Evolutionary conservation across 2,329 filamentous ascomycete species (phyloP).

Genomic region (Tolypocladium pustulatum): DNA sequence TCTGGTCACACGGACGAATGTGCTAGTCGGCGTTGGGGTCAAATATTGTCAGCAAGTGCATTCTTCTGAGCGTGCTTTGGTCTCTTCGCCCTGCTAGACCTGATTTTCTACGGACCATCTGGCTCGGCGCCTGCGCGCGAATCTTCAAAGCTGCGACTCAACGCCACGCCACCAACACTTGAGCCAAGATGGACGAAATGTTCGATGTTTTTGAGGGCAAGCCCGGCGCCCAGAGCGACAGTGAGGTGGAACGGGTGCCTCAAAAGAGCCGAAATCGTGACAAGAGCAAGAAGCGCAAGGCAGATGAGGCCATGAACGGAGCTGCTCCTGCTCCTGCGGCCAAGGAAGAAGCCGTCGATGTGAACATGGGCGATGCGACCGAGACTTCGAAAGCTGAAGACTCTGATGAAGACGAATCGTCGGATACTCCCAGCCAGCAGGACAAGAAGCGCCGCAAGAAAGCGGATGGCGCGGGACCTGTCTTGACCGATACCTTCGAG

Average conservation of each 20-base stretch:
- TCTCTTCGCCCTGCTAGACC: not conserved
- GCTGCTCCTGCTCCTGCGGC: constrained; percentile 7
- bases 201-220: constrained; percentile 74
- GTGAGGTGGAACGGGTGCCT: constrained; percentile 31
- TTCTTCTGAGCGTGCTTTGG: not conserved
- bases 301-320: constrained; percentile 66
- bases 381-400: constrained; percentile 26
- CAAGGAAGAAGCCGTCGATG: constrained; percentile 9
- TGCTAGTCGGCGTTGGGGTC: not conserved
- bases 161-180: not conserved
- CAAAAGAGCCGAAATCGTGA: constrained; percentile 44
- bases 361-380: constrained; percentile 31
- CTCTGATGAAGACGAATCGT: constrained; percentile 22
- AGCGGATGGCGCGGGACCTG: constrained; percentile 56
- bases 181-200: constrained; percentile 57
- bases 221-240: constrained; percentile 25
- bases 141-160: not conserved
- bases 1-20: not conserved
- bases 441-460: constrained; percentile 56
- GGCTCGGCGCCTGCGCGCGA: not conserved
- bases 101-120: not conserved
- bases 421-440: constrained; percentile 37
- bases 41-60: not conserved
- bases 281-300: constrained; percentile 75
- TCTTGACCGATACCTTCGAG: constrained; percentile 88